A percentile compares a stretch with the other conserved stretches of the same genome.
phyloP scores from a whole-genome alignment of 805 yeast genomes.

The Saccharomyces jurei region DNA sequence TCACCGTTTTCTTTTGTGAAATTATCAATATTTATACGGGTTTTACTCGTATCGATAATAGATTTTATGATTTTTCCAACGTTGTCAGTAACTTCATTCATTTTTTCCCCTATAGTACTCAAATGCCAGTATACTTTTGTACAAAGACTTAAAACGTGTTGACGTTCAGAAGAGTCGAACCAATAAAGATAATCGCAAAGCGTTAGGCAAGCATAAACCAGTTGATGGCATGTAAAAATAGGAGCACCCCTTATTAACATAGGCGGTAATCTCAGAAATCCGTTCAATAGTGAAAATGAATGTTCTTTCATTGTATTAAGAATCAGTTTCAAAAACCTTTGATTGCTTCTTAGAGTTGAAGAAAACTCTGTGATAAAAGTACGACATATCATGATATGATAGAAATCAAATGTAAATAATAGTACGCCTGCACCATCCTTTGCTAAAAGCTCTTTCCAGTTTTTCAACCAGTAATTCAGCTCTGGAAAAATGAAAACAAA shows the following conservation, averaged over 20 bases:
- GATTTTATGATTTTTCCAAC: slow-evolving; percentile 48
- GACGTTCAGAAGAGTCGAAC: slow-evolving; percentile 35
- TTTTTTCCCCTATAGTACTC: slow-evolving; percentile 47
- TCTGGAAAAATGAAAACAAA: slow-evolving; percentile 26
- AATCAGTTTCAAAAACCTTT: slow-evolving; percentile 24
- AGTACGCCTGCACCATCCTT: slow-evolving; percentile 44
- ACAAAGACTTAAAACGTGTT: slow-evolving; percentile 38
- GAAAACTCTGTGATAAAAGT: slow-evolving; percentile 27
- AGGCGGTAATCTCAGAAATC: slow-evolving; percentile 38
- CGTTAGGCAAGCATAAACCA: slow-evolving; percentile 47
- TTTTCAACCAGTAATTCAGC: slow-evolving; percentile 38
- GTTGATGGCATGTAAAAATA: slow-evolving; percentile 41
- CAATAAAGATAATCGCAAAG: slow-evolving; percentile 40
- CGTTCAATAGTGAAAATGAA: slow-evolving; percentile 39
- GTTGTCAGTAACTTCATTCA: slow-evolving; percentile 52
- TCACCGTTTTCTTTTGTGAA: slow-evolving; percentile 1
- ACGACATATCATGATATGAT: slow-evolving; percentile 38
- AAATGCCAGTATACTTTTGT: slow-evolving; percentile 52
- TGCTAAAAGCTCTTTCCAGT: slow-evolving; percentile 39
- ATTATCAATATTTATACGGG: slow-evolving; percentile 13
- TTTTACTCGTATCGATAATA: slow-evolving; percentile 39
- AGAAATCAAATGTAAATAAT: slow-evolving; percentile 41
- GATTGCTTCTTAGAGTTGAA: slow-evolving; percentile 16
- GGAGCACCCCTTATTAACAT: slow-evolving; percentile 49
- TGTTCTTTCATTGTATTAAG: slow-evolving; percentile 38